A percentile compares a stretch with the other conserved stretches of the same genome.
Conservation (phyloP, 108 stramenopile genomes). For the Fistulifera solaris region DNA sequence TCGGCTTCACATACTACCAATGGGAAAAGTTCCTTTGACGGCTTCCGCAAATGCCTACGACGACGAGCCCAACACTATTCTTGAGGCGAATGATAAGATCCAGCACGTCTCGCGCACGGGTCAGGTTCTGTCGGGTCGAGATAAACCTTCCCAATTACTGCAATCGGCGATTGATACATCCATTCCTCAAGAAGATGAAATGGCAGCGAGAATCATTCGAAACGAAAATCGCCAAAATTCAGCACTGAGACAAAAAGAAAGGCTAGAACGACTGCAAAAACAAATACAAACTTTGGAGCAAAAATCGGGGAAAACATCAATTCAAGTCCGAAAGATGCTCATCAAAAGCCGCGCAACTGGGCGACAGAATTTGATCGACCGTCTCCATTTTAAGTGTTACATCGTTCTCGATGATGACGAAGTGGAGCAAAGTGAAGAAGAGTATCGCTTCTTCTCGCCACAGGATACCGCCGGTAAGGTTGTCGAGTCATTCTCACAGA, state of each 20-base stretch:
- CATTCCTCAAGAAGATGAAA: constrained; percentile 12
- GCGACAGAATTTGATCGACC: constrained; percentile 39
- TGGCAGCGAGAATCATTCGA: background rate
- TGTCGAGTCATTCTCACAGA: constrained; percentile 10
- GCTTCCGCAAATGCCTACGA: background rate
- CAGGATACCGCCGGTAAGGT: constrained; percentile 41
- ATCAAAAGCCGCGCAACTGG: constrained; percentile 67
- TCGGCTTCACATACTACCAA: constrained; percentile 31
- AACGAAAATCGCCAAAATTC: constrained; percentile 13
- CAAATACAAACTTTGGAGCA: constrained; percentile 34
- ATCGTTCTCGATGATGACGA: constrained; percentile 19
- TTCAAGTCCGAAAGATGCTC: constrained; percentile 63
- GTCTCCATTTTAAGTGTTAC: constrained; percentile 40
- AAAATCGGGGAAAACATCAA: constrained; percentile 35
- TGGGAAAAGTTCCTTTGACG: constrained; percentile 8
- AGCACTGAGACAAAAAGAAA: constrained; percentile 20
- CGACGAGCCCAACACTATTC: background rate
- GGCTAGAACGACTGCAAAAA: constrained; percentile 33
- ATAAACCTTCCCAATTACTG: constrained; percentile 57
- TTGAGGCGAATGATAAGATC: background rate
- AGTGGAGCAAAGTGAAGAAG: constrained; percentile 9
- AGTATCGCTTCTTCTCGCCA: constrained; percentile 39
- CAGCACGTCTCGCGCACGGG: background rate
- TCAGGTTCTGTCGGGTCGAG: background rate
- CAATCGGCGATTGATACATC: constrained; percentile 39